Percentiles rank a stretch among this genome's conserved stretches.
Conservation (phyloP, 2,329 filamentous ascomycete species). For the Blastomyces emzantsi region DNA sequence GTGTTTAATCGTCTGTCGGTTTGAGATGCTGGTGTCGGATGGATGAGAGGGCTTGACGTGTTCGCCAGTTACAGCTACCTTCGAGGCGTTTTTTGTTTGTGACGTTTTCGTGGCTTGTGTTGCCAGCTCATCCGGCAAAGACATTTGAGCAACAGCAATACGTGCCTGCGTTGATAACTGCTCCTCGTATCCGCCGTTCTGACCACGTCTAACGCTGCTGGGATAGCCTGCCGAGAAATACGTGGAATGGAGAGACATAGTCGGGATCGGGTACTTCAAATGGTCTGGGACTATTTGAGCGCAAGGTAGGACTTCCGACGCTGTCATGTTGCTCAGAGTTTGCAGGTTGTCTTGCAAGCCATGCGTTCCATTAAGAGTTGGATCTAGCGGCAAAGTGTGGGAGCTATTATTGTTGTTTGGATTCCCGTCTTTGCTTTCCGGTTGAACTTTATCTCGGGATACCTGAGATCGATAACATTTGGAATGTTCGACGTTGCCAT, state of each 20-base stretch:
- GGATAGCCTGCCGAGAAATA: conserved; percentile 22
- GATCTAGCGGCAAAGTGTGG: background rate
- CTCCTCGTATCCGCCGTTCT: conserved; percentile 23
- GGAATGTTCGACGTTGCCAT: conserved; percentile 8
- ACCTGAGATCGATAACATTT: background rate
- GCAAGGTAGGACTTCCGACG: conserved; percentile 28
- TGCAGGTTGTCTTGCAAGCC: background rate
- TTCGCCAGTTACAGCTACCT: background rate
- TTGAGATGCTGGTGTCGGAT: background rate
- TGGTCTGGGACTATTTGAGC: conserved; percentile 29
- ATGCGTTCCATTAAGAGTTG: conserved; percentile 13
- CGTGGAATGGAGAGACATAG: conserved; percentile 34
- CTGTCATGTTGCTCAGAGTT: conserved; percentile 13
- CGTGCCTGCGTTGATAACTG: conserved; percentile 36
- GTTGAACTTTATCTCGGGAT: background rate
- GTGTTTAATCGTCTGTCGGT: background rate
- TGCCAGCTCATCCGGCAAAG: conserved; percentile 32
- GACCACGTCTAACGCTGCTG: conserved; percentile 15
- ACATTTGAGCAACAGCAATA: conserved; percentile 30
- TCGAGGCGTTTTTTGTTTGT: background rate
- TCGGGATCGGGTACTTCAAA: conserved; percentile 22
- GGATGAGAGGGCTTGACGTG: background rate
- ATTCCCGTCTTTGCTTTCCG: background rate
- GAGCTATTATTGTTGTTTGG: background rate
- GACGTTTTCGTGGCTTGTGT: conserved; percentile 18